A percentile compares a stretch with the other conserved stretches of the same genome.
phyloP scores from a whole-genome alignment of 2,329 filamentous ascomycete species.

The Aspergillus melleus region DNA sequence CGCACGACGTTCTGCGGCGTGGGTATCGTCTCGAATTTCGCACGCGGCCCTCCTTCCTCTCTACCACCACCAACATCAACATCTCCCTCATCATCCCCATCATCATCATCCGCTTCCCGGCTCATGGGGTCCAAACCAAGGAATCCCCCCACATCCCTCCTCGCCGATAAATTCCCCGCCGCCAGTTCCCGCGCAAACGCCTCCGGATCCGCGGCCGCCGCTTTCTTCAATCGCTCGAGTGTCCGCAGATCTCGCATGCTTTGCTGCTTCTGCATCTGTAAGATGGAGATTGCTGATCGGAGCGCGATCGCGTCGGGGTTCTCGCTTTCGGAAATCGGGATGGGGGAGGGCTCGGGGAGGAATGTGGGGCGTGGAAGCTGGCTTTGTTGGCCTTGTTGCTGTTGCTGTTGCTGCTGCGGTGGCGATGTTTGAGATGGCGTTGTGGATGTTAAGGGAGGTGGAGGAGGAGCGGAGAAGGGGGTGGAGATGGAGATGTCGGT shows the following conservation, averaged over 20 bases:
- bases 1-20: constrained; percentile 78
- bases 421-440: no score
- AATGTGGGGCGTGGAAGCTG: constrained; percentile 23
- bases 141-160: constrained; percentile 32
- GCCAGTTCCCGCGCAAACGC: constrained; percentile 70
- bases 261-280: constrained; percentile 81
- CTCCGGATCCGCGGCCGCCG: constrained; percentile 69
- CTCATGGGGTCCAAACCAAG: constrained; percentile 34
- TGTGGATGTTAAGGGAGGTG: constrained; percentile 30
- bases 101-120: constrained; percentile 34
- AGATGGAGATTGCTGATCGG: constrained; percentile 77
- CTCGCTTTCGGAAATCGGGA: constrained; percentile 49
- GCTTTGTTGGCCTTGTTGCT: no score
- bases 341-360: constrained; percentile 38
- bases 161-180: constrained; percentile 58
- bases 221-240: constrained; percentile 68
- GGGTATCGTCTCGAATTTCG: constrained; percentile 65
- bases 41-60: constrained; percentile 2
- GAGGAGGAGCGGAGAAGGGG: constrained; percentile 40
- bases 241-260: constrained; percentile 72
- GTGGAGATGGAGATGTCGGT: constrained; percentile 1
- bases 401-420: no score
- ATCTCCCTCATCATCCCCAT: constrained; percentile 35
- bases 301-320: constrained; percentile 89
- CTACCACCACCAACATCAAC: constrained; percentile 28